Evolutionary conservation across 495 filamentous ascomycete species (phyloP), one percentile per base, ranked within the genome.

Genomic region (Tuber borchii): DNA sequence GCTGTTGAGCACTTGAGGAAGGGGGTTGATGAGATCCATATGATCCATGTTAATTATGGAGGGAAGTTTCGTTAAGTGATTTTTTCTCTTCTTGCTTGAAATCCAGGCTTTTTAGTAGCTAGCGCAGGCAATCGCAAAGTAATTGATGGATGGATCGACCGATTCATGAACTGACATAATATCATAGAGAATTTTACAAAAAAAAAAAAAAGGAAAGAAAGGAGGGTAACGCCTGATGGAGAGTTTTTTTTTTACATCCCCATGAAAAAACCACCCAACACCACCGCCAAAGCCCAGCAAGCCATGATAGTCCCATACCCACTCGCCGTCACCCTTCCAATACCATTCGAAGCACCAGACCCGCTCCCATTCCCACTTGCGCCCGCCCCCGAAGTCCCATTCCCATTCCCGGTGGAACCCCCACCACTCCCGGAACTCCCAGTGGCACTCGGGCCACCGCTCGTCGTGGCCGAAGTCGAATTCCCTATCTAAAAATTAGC

Each of bases 401-500:
- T 31, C 56, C 56, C n/a, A 16, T 7, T n/a, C n/a, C 26, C 51
- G n/a, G 51, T 61, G n/a, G 51, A 61, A 61, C 1, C n/a, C 51
- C n/a, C 51, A 61, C 51, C 51, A 61, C n/a, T 31, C 51, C 51
- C 56, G 56, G 56, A 65, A 65, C 56, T 31, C 56, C 26, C 26
- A 0, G 56, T 65, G 31, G 56, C n/a, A 65, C 56, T 65, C 56
- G 26, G 56, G n/a, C 56, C 12, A 16, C 56, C 26, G 1, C 51
- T 56, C n/a, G n/a, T 31, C 26, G 56, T 17, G 12, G 56, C 10
- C n/a, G 56, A 65, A 26, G n/a, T 26, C 26, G 56, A 65, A 65
- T 65, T 43, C 70, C 26, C 40, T 46, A 71, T 40, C 70, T 16
- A 45, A 71, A 44, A 71, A 26, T 71, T 71, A 71, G 39, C 2